Evolutionary conservation across 768 basidiomycete genomes (phyloP).

Genomic region (Hygrophorus russula): DNA sequence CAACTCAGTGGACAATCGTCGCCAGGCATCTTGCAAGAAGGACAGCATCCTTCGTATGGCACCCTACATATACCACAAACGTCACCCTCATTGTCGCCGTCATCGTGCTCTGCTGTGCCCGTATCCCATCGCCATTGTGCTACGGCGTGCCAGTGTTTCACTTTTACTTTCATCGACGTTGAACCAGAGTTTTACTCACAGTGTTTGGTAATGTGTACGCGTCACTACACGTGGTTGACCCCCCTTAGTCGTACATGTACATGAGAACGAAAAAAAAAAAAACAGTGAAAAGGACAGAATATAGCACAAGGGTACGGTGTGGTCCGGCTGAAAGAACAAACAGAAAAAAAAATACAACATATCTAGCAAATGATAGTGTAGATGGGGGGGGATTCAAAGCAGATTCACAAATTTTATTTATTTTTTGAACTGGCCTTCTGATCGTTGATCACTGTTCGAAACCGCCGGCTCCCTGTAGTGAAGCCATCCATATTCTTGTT

Average conservation of each 20-base stretch:
- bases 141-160: slow-evolving; percentile 83
- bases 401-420: background rate
- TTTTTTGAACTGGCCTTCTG: background rate
- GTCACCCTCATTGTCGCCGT: slow-evolving; percentile 41
- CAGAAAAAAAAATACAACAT: background rate
- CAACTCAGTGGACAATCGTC: slow-evolving; percentile 88
- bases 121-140: slow-evolving; percentile 86
- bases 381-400: too few relatives aligned
- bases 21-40: slow-evolving; percentile 91
- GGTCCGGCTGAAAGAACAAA: too few relatives aligned
- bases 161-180: slow-evolving; percentile 60
- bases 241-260: too few relatives aligned
- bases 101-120: slow-evolving; percentile 24
- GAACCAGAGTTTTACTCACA: background rate
- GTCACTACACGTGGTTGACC: background rate
- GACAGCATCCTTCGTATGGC: slow-evolving; percentile 90
- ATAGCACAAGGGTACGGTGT: background rate
- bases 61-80: slow-evolving; percentile 85
- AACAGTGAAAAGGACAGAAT: background rate
- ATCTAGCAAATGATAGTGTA: background rate
- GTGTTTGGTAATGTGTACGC: slow-evolving; percentile 4
- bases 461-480: slow-evolving; percentile 43
- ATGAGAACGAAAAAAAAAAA: too few relatives aligned
- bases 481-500: slow-evolving; percentile 94
- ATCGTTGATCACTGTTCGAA: slow-evolving; percentile 22